Conservation (phyloP, 768 basidiomycete genomes). For the Phanerochaete carnosa region DNA sequence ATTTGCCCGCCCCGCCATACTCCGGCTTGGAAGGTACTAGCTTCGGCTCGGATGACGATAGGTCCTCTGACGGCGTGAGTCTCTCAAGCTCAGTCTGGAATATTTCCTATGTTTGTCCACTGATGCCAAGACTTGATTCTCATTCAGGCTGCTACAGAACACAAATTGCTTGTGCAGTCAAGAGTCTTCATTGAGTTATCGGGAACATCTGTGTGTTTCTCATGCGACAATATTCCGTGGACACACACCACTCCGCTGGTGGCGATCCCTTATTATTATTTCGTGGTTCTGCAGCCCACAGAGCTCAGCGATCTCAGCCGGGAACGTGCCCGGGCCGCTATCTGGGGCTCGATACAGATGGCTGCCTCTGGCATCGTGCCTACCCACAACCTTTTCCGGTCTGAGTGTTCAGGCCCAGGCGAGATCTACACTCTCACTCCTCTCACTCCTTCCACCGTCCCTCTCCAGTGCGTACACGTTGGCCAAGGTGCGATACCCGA, state of each 20-base stretch:
- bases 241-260: neutral
- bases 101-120: neutral
- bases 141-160: too few species aligned
- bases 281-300: neutral
- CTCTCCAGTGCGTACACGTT: neutral
- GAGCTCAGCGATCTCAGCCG: neutral
- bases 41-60: too few species aligned
- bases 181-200: neutral
- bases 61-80: too few species aligned
- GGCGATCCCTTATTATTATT: neutral
- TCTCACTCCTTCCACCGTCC: neutral
- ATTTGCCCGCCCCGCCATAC: neutral
- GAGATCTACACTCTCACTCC: neutral
- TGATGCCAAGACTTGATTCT: too few species aligned
- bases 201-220: neutral
- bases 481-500: neutral
- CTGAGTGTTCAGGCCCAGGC: neutral
- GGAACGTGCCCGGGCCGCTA: neutral
- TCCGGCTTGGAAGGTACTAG: too few species aligned
- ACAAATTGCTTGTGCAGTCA: neutral
- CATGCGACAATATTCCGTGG: neutral
- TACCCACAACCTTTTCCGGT: neutral
- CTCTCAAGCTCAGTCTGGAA: too few species aligned
- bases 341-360: neutral
- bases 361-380: neutral